Evolutionary conservation across 2,329 filamentous ascomycete genomes (phyloP).

Genomic region (Xylaria sp.): DNA sequence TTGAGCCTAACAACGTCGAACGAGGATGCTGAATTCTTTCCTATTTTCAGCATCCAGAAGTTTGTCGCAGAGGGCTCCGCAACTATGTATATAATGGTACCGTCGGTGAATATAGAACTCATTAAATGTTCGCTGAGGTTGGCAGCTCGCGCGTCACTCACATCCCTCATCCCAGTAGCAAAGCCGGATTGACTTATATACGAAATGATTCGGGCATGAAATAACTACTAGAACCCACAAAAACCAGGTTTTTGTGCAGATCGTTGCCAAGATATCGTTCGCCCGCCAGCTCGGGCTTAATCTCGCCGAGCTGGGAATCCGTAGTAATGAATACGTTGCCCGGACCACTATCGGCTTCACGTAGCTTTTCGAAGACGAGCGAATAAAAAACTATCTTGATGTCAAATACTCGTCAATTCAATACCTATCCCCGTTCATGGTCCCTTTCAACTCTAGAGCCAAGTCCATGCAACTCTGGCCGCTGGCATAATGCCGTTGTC

Average conservation of each 20-base stretch:
- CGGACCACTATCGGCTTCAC: too few relatives aligned
- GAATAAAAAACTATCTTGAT: too few relatives aligned
- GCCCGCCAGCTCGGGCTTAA: constrained; percentile 20
- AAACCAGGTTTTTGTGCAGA: not conserved
- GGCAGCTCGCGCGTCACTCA: too few relatives aligned
- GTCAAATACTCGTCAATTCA: too few relatives aligned
- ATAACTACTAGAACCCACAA: not conserved
- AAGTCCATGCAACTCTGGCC: too few relatives aligned
- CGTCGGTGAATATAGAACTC: not conserved
- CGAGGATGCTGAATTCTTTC: not conserved
- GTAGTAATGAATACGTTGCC: not conserved
- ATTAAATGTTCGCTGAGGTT: not conserved
- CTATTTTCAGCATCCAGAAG: not conserved
- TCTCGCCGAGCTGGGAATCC: constrained; percentile 13
- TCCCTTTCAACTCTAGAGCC: too few relatives aligned
- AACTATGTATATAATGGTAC: constrained; percentile 1
- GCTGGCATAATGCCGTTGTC: too few relatives aligned
- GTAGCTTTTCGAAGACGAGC: too few relatives aligned
- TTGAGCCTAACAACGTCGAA: not conserved
- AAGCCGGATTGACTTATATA: not conserved
- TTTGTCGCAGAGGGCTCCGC: not conserved
- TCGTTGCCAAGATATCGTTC: constrained; percentile 14
- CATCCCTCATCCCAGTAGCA: not conserved
- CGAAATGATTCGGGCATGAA: not conserved
- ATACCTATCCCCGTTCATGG: too few relatives aligned